These are phyloP conservation scores for Ambrosiella xylebori DNA, from an alignment of 2,329 filamentous ascomycete genomes.

Conservation along the genomic window DNA sequence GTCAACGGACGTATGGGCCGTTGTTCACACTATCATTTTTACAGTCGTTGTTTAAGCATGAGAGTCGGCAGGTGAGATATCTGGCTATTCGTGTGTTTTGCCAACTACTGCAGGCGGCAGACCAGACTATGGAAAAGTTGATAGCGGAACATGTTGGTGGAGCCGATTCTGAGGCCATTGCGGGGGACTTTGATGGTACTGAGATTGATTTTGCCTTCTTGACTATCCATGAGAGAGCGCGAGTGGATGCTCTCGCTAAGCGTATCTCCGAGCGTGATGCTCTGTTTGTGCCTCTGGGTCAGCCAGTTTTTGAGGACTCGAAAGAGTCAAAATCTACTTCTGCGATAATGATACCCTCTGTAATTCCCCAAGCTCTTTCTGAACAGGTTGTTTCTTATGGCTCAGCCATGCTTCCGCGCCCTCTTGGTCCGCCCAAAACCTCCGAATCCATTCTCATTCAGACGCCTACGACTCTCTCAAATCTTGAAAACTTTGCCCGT, in stretches of 20 bases:
- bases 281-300: background rate
- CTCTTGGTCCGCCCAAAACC: slow-evolving; percentile 25
- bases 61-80: slow-evolving; percentile 49
- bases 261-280: slow-evolving; percentile 5
- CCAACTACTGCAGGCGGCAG: slow-evolving; percentile 61
- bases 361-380: slow-evolving; percentile 32
- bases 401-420: slow-evolving; percentile 47
- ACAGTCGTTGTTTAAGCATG: slow-evolving; percentile 48
- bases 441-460: slow-evolving; percentile 24
- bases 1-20: slow-evolving; percentile 48
- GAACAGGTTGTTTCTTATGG: slow-evolving; percentile 47
- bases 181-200: slow-evolving; percentile 58
- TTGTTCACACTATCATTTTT: slow-evolving; percentile 50
- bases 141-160: slow-evolving; percentile 46
- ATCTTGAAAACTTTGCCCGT: slow-evolving; percentile 51
- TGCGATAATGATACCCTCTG: slow-evolving; percentile 12
- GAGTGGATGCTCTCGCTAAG: slow-evolving; percentile 23
- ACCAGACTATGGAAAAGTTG: slow-evolving; percentile 58
- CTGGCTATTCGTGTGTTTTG: slow-evolving; percentile 69
- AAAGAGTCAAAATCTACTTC: slow-evolving; percentile 7
- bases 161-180: slow-evolving; percentile 40
- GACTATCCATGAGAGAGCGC: slow-evolving; percentile 38
- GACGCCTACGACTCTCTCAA: slow-evolving; percentile 55
- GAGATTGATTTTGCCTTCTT: slow-evolving; percentile 64
- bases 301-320: slow-evolving; percentile 7